A percentile compares a stretch with the other conserved stretches of the same genome.
These are phyloP conservation scores for Hylodesmum podocarpum DNA, from an alignment of 306 rosid genomes.

Conservation along the genomic window DNA sequence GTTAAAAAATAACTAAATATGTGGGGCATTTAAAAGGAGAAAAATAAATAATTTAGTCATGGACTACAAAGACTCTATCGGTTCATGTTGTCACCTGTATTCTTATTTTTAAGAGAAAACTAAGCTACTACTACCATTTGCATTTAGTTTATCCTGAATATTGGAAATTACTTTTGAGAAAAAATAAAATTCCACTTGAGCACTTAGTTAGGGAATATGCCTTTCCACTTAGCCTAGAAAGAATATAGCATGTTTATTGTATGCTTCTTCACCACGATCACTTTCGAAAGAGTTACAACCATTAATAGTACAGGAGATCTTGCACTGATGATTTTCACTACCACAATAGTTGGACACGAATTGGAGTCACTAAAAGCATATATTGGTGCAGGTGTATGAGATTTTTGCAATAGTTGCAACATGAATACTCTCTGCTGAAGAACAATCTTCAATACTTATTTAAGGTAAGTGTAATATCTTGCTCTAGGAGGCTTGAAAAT, in stretches of 20 bases:
- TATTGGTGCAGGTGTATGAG: conserved; percentile 55
- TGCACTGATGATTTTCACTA: background rate
- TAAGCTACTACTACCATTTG: background rate
- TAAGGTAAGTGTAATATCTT: conserved; percentile 39
- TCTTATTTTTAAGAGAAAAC: background rate
- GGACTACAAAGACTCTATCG: too few relatives aligned
- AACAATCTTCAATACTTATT: conserved; percentile 54
- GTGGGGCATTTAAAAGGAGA: too few relatives aligned
- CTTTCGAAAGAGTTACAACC: background rate
- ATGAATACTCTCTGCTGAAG: conserved; percentile 58
- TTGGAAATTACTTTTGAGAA: background rate
- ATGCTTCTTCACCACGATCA: background rate
- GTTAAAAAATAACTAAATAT: background rate
- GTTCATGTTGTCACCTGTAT: background rate
- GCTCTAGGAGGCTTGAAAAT: background rate
- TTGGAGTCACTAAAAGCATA: background rate
- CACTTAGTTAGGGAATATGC: background rate
- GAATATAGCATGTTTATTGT: background rate
- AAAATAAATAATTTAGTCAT: too few relatives aligned
- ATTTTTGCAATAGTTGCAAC: conserved; percentile 60
- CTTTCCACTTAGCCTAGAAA: background rate
- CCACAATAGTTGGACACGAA: background rate
- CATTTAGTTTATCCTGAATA: background rate
- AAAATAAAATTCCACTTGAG: background rate
- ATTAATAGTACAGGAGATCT: background rate